Conservation (phyloP, 768 basidiomycete genomes). For the Podaxis sp. region DNA sequence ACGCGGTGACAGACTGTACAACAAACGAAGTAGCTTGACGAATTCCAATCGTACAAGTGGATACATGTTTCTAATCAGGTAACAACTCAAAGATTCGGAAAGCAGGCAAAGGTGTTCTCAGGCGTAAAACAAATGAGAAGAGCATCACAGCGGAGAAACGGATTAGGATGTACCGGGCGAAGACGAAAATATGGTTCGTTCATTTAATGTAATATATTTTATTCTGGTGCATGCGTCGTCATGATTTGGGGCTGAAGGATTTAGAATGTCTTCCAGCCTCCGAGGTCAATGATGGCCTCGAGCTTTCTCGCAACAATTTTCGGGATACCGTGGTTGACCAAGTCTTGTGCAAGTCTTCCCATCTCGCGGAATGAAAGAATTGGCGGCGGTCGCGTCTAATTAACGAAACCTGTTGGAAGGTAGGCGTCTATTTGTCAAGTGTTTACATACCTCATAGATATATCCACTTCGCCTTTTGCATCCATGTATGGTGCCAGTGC, state of each 20-base stretch:
- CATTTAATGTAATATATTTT: background rate
- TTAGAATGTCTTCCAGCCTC: constrained; percentile 92
- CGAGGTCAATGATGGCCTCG: constrained; percentile 82
- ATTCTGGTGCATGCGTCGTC: background rate
- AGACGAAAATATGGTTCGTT: background rate
- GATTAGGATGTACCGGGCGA: background rate
- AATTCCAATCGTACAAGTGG: constrained; percentile 2
- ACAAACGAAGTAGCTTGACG: background rate
- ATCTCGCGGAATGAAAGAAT: constrained; percentile 78
- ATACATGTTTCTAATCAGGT: background rate
- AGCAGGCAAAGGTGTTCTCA: background rate
- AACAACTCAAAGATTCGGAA: background rate
- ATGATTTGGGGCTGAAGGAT: background rate
- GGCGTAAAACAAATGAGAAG: too few species aligned
- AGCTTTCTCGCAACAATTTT: constrained; percentile 87
- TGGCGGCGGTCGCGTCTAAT: constrained; percentile 84
- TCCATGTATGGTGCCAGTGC: constrained; percentile 89
- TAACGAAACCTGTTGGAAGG: background rate
- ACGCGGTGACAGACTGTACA: background rate
- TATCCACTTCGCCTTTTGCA: constrained; percentile 89
- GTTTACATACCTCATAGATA: constrained; percentile 76
- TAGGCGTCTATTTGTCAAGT: background rate
- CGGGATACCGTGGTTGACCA: constrained; percentile 90
- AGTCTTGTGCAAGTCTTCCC: constrained; percentile 88
- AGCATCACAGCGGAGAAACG: background rate